Conservation (phyloP, 192 early-diverging fungal species). For the Coemansia umbellata region DNA sequence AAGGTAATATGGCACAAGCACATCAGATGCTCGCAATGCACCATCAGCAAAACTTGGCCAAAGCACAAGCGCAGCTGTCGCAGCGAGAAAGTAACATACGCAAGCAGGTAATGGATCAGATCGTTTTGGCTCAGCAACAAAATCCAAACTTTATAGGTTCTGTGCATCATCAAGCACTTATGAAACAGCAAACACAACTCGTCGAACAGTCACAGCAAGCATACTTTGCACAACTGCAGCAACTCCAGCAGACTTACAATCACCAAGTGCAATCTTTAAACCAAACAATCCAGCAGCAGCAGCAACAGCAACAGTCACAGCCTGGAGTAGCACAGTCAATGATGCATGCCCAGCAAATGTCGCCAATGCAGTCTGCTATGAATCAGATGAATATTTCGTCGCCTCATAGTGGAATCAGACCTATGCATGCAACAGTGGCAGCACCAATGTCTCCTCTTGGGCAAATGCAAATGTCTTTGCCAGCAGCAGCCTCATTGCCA, state of each 20-base stretch:
- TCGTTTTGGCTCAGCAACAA: constrained; percentile 29
- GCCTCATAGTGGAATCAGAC: constrained; percentile 5
- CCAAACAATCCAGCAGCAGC: constrained; percentile 29
- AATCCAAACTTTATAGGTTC: constrained; percentile 36
- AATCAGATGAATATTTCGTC: constrained; percentile 18
- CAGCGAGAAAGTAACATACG: constrained; percentile 30
- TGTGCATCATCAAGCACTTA: constrained; percentile 23
- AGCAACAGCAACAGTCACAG: constrained; percentile 16
- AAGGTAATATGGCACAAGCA: constrained; percentile 12
- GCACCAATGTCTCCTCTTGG: constrained; percentile 22
- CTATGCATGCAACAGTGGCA: constrained; percentile 8
- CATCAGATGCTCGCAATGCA: constrained; percentile 16
- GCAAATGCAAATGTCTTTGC: constrained; percentile 1
- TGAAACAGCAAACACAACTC: constrained; percentile 43
- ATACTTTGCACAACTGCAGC: constrained; percentile 22
- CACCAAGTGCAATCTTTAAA: constrained; percentile 29
- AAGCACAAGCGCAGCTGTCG: constrained; percentile 30
- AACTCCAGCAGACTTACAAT: constrained; percentile 31
- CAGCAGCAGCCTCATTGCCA: neutral
- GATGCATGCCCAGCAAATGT: constrained; percentile 10
- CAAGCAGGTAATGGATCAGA: constrained; percentile 27
- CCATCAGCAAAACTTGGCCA: constrained; percentile 34
- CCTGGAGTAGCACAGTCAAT: neutral
- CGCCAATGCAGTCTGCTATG: constrained; percentile 13
- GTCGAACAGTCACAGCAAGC: constrained; percentile 35